Evolutionary conservation across 257 asterid genomes (phyloP).

Genomic region (Solanum dulcamara): DNA sequence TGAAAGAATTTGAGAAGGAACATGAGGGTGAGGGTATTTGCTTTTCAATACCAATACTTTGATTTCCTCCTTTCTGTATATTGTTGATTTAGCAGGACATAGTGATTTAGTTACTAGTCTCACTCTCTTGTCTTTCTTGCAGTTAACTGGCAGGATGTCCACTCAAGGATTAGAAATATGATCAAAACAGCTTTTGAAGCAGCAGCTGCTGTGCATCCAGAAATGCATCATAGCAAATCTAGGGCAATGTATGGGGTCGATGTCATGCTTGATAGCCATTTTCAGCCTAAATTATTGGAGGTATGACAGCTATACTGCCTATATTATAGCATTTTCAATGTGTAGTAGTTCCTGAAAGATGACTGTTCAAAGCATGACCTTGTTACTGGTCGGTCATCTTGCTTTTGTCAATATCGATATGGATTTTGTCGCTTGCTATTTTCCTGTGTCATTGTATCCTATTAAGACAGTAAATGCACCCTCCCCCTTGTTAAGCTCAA

Average conservation of each 20-base stretch:
- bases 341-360: neutral
- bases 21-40: slow-evolving; percentile 51
- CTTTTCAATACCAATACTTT: neutral
- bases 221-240: slow-evolving; percentile 76
- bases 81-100: neutral
- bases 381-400: neutral
- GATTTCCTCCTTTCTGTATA: neutral
- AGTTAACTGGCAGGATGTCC: slow-evolving; percentile 93
- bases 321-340: neutral
- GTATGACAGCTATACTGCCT: slow-evolving; percentile 13
- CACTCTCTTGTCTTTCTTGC: slow-evolving; percentile 15
- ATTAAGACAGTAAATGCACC: neutral
- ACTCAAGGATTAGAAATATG: slow-evolving; percentile 58
- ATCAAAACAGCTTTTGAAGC: slow-evolving; percentile 75
- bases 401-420: neutral
- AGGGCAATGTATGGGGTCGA: slow-evolving; percentile 96
- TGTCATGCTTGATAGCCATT: slow-evolving; percentile 73
- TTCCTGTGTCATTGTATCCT: neutral
- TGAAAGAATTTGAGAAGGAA: slow-evolving; percentile 73
- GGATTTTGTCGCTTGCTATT: neutral
- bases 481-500: neutral
- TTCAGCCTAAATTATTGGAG: slow-evolving; percentile 85
- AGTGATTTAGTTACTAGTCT: neutral
- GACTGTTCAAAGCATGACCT: neutral
- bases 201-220: slow-evolving; percentile 83